A percentile compares a stretch with the other conserved stretches of the same genome.
Evolutionary conservation across 169 alveolate genomes (phyloP).

Genomic region (Babesia divergens): DNA sequence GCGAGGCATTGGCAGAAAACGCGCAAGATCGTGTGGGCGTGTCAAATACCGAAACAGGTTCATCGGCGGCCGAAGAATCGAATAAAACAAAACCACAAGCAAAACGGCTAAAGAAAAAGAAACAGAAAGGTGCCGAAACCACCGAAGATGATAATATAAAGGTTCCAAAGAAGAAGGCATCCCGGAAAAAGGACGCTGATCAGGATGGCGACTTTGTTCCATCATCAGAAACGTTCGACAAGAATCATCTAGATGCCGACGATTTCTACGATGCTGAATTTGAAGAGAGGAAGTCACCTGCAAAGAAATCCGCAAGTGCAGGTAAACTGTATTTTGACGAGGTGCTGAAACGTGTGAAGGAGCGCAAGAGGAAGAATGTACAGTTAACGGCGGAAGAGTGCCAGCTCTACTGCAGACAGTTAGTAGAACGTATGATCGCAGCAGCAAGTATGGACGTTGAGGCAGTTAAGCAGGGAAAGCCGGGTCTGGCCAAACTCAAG

Average conservation of each 20-base stretch:
- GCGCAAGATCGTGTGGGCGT: no score
- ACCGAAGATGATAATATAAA: constrained; percentile 10
- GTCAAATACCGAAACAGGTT: no score
- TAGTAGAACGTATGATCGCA: constrained; percentile 65
- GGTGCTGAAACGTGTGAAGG: constrained; percentile 61
- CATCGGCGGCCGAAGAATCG: not conserved
- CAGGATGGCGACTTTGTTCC: constrained; percentile 61
- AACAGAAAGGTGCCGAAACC: not conserved
- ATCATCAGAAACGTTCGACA: constrained; percentile 30
- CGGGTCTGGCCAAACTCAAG: constrained; percentile 79
- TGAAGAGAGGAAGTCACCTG: constrained; percentile 18
- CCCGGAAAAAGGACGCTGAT: constrained; percentile 9
- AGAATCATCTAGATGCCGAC: constrained; percentile 35
- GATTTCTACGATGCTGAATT: constrained; percentile 43
- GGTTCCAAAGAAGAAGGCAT: constrained; percentile 33
- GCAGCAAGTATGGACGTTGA: constrained; percentile 70
- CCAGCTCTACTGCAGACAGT: constrained; percentile 47
- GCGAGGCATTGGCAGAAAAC: not conserved
- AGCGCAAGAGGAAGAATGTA: constrained; percentile 49
- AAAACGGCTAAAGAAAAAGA: not conserved
- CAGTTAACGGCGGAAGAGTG: constrained; percentile 62
- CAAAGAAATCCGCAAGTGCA: constrained; percentile 25
- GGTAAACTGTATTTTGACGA: constrained; percentile 64
- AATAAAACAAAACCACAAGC: not conserved
- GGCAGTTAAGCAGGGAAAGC: constrained; percentile 73